Evolutionary conservation across 495 filamentous ascomycete species (phyloP).

Genomic region (Hyaloscypha variabilis): DNA sequence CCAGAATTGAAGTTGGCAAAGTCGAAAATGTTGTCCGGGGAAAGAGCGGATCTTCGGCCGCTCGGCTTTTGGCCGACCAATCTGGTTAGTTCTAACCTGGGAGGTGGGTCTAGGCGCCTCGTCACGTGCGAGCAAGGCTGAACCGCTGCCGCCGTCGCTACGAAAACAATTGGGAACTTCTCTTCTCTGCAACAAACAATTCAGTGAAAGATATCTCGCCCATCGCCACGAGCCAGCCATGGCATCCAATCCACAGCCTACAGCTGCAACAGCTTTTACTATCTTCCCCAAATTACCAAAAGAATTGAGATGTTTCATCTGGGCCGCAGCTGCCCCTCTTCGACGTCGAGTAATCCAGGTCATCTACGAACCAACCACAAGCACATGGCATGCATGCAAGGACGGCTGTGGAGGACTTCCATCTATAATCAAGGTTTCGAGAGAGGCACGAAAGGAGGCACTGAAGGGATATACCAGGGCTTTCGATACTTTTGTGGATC

Average conservation of each 20-base stretch:
- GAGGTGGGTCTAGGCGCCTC: no score
- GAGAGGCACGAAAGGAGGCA: constrained; percentile 15
- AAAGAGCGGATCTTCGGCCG: constrained; percentile 1
- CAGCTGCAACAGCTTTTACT: background rate
- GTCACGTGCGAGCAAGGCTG: no score
- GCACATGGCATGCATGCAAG: constrained; percentile 15
- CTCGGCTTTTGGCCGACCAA: background rate
- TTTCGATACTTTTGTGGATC: constrained; percentile 17
- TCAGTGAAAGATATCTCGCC: no score
- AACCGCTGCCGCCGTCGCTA: no score
- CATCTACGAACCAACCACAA: constrained; percentile 4
- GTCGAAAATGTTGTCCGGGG: background rate
- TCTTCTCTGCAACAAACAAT: no score
- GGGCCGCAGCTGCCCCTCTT: background rate
- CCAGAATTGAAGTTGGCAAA: background rate
- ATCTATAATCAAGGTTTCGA: constrained; percentile 5
- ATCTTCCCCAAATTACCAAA: constrained; percentile 8
- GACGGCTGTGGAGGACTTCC: constrained; percentile 16
- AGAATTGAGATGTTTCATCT: constrained; percentile 14
- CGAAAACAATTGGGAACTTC: no score
- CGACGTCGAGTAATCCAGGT: constrained; percentile 17
- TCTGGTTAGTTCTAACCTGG: no score
- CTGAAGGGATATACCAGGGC: constrained; percentile 8
- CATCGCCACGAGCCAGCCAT: background rate
- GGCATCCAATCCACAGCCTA: background rate